phyloP scores from a whole-genome alignment of 257 asterid genomes.

The Parsonsia alboflavescens region DNA sequence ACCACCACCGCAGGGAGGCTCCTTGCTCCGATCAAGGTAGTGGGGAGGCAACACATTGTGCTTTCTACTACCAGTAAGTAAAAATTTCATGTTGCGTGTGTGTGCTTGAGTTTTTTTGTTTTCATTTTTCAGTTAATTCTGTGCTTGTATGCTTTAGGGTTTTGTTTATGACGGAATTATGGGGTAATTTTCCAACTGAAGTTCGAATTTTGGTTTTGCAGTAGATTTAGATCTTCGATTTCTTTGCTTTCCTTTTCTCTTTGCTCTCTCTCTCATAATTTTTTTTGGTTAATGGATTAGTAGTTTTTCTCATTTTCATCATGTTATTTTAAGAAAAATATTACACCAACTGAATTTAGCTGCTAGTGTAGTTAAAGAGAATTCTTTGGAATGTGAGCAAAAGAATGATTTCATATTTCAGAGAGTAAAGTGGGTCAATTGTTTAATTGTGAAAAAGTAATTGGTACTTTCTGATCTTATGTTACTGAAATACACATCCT shows the following conservation, averaged over 20 bases:
- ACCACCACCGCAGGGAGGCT: slow-evolving; percentile 5
- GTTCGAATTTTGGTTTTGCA: not conserved
- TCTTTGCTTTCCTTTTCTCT: not conserved
- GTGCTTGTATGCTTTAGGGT: not conserved
- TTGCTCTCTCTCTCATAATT: not conserved
- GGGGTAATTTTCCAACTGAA: not conserved
- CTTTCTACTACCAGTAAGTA: slow-evolving; percentile 12
- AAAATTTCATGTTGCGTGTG: not conserved
- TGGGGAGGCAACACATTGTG: slow-evolving; percentile 1
- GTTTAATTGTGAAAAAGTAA: not conserved
- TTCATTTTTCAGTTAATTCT: too few relatives aligned
- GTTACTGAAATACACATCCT: not conserved
- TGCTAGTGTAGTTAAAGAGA: not conserved
- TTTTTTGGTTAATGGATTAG: not conserved
- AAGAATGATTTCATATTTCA: not conserved
- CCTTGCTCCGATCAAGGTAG: slow-evolving; percentile 1
- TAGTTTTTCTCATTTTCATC: not conserved
- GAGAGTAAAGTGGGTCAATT: not conserved
- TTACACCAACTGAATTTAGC: not conserved
- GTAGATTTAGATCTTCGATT: slow-evolving; percentile 17
- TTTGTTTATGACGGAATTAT: not conserved
- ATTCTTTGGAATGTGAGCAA: not conserved
- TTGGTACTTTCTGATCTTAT: not conserved
- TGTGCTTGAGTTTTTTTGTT: not conserved
- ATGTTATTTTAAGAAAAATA: not conserved